Base-by-base conservation (phyloP, 78 protist genomes). In the Dictyostelium purpureum region DNA sequence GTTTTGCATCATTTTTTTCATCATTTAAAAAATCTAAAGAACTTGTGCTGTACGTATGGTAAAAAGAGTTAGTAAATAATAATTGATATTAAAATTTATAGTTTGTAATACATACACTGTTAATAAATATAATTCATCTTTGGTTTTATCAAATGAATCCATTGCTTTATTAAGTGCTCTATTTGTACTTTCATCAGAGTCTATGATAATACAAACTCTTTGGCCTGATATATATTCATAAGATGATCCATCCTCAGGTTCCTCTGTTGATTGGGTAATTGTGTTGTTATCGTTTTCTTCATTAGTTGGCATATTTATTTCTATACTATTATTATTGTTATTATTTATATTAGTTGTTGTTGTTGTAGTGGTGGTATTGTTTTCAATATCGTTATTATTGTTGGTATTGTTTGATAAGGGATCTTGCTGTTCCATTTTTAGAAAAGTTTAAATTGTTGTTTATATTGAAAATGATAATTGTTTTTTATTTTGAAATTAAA, bases 21-120 rank as follows among this genome's bases (percentile, higher is more conserved):
- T 85, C 91, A 85, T 85, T 85, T 31, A 85, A 33, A 73, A 59
- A 85, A 59, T 85, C 91, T 19, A 85, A 59, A 35, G 91, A 85
- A 40, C 74, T 54, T 54, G 91, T 85, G 4, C 90, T 83, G 0
- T 35, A 33, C 38, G 9, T 24, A 24, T 9, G 11, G 12, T 16
- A 45, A 69, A 28, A 69, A 1, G 9, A 28, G 10, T 66, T 66
- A 66, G 40, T 33, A 70, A 24, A 69, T 12, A 40, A 40, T 70
- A 24, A 11, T 35, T 38, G 6, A 5, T 21, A 18, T 38, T 67
- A 4, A 6, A 7, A 38, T 6, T 9, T n/a, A 49, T 0, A 12
- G 0, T 19, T 9, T 38, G 21, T 9, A 26, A 31, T 6, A 70
- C 90, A 40, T 85, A 85, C 91, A 51, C 91, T 21, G 91, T 75